Evolutionary conservation across 139 green algal genomes (phyloP).

Genomic region (Coelastrella sp.): DNA sequence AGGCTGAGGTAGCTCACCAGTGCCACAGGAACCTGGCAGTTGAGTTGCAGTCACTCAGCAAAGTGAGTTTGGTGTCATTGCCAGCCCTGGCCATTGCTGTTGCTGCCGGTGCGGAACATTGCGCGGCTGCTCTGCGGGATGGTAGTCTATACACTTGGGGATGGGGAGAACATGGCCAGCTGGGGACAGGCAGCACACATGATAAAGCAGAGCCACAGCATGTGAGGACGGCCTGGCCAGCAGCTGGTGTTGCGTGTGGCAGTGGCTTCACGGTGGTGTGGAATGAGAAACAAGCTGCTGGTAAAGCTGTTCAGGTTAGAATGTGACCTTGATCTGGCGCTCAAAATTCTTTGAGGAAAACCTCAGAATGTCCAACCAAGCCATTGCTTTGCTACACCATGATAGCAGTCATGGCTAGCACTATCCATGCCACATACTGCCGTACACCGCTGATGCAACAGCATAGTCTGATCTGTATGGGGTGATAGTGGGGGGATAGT

Average conservation of each 20-base stretch:
- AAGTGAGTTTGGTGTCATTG: not conserved
- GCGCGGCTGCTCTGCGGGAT: not conserved
- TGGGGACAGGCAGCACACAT: not conserved
- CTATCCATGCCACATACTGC: too few relatives aligned
- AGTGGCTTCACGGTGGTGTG: conserved; percentile 1
- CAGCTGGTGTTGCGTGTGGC: not conserved
- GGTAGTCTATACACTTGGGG: not conserved
- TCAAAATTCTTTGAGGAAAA: too few relatives aligned
- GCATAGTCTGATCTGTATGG: too few relatives aligned
- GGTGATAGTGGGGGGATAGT: too few relatives aligned
- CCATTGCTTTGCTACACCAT: too few relatives aligned
- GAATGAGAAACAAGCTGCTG: not conserved
- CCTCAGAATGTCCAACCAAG: too few relatives aligned
- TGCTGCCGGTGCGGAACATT: conserved; percentile 13
- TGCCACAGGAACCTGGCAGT: too few relatives aligned
- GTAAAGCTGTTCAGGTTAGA: too few relatives aligned
- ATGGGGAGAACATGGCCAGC: not conserved
- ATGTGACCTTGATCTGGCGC: too few relatives aligned
- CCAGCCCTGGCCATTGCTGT: not conserved
- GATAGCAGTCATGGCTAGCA: too few relatives aligned
- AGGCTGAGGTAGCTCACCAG: too few relatives aligned
- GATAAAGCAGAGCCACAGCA: not conserved
- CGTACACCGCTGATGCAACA: too few relatives aligned
- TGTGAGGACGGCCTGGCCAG: not conserved
- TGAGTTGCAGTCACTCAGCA: not conserved